These are phyloP conservation scores for Globisporangium apiculatum DNA, from an alignment of 352 stramenopile genomes.

Conservation along the genomic window DNA sequence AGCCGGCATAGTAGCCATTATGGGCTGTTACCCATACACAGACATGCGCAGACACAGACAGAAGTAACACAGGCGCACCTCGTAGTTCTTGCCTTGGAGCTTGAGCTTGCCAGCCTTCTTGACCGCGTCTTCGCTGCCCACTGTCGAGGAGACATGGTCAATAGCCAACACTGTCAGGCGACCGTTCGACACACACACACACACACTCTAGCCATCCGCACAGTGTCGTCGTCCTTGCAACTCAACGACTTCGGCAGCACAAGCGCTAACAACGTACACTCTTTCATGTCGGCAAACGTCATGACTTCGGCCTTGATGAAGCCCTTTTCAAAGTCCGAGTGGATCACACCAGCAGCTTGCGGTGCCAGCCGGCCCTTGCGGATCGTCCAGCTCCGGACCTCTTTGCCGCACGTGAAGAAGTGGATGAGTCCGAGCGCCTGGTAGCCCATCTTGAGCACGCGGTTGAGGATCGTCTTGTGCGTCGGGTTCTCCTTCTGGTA, in stretches of 20 bases:
- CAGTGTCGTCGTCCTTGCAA: no score
- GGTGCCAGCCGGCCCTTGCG: conserved; percentile 94
- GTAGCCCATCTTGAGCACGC: conserved; percentile 97
- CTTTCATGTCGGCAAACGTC: conserved; percentile 86
- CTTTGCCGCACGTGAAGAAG: conserved; percentile 98
- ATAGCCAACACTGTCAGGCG: background rate
- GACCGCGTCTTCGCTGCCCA: conserved; percentile 79
- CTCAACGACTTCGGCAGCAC: background rate
- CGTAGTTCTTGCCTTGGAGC: conserved; percentile 89
- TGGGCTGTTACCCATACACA: no score
- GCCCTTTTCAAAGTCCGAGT: conserved; percentile 99
- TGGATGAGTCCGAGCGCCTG: conserved; percentile 97
- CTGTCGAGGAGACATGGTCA: conserved; percentile 12
- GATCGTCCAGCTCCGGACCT: conserved; percentile 99
- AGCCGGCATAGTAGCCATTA: no score
- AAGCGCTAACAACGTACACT: conserved; percentile 46
- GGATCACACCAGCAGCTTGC: conserved; percentile 98
- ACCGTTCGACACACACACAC: background rate
- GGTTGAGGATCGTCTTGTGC: conserved; percentile 91
- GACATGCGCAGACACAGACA: no score
- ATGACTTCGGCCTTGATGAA: conserved; percentile 97
- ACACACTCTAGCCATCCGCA: no score
- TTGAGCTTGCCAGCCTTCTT: conserved; percentile 88
- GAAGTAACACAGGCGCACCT: conserved; percentile 13
- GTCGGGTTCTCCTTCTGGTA: conserved; percentile 83